Evolutionary conservation across 768 basidiomycete genomes (phyloP).

Genomic region (Boletus insuetus): DNA sequence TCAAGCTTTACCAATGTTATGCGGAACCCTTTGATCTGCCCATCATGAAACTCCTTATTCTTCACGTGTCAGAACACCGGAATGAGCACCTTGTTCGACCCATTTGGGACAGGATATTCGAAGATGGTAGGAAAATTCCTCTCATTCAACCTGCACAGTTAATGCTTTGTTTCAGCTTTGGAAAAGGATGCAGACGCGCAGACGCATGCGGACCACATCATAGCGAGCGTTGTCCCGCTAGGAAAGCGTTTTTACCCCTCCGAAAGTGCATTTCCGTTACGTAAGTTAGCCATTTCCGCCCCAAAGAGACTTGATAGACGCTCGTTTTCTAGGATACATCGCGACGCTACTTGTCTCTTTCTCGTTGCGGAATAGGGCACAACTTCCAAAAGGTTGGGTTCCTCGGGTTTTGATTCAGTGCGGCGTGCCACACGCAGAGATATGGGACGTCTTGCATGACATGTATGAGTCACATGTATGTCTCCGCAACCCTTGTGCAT

Average conservation of each 20-base stretch:
- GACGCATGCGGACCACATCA: conserved; percentile 59
- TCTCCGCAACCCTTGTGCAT: conserved; percentile 6
- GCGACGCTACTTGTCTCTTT: conserved; percentile 75
- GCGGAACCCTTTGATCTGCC: conserved; percentile 85
- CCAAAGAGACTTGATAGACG: not conserved
- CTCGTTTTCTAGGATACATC: conserved; percentile 57
- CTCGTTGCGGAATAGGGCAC: conserved; percentile 55
- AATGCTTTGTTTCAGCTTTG: conserved; percentile 38
- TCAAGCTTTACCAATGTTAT: conserved; percentile 82
- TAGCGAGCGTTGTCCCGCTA: conserved; percentile 63
- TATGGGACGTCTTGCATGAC: conserved; percentile 84
- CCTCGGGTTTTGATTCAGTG: conserved; percentile 77
- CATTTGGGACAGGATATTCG: conserved; percentile 88
- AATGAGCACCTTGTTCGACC: conserved; percentile 78
- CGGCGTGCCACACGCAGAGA: conserved; percentile 73
- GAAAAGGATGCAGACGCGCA: conserved; percentile 55
- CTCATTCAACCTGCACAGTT: not conserved
- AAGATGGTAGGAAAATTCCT: conserved; percentile 54
- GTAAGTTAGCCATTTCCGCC: conserved; percentile 42
- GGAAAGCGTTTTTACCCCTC: conserved; percentile 90
- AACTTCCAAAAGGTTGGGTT: conserved; percentile 77
- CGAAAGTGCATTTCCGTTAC: conserved; percentile 83
- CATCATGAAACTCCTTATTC: conserved; percentile 80
- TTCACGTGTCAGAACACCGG: conserved; percentile 91
- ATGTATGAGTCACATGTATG: conserved; percentile 87